Conservation (phyloP, 148 eudicot species). For the Rhododendron molle region DNA sequence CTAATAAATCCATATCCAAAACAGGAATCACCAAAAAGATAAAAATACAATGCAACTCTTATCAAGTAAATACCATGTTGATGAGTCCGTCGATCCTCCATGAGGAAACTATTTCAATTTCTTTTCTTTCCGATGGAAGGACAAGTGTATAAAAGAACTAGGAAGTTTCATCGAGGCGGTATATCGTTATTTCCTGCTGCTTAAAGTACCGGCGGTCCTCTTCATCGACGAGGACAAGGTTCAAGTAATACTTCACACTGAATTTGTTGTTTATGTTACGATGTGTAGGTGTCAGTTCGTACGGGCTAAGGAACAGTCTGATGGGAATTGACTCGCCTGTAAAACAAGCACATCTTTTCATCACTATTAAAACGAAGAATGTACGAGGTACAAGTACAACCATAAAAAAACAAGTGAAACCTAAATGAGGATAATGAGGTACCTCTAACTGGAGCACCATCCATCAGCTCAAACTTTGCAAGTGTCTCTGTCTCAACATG, state of each 20-base stretch:
- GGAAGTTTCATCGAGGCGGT: constrained; percentile 64
- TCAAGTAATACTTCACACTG: constrained; percentile 87
- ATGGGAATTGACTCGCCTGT: constrained; percentile 96
- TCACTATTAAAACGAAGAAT: not conserved
- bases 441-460: constrained; percentile 99
- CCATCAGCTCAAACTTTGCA: constrained; percentile 97
- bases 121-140: not conserved
- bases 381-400: not conserved
- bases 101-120: not conserved
- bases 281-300: constrained; percentile 91
- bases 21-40: not conserved
- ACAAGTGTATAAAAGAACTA: constrained; percentile 4
- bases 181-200: constrained; percentile 89
- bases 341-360: not conserved
- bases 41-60: not conserved
- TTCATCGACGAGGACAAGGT: constrained; percentile 95
- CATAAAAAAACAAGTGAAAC: not conserved
- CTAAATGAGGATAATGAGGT: constrained; percentile 9
- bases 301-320: constrained; percentile 89
- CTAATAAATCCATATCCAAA: not conserved
- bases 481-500: constrained; percentile 99
- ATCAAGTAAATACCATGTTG: not conserved
- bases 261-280: constrained; percentile 96
- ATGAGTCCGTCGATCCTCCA: not conserved
- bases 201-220: constrained; percentile 97